phyloP scores from a whole-genome alignment of 129 eudicot species.

The Tagetes erecta region DNA sequence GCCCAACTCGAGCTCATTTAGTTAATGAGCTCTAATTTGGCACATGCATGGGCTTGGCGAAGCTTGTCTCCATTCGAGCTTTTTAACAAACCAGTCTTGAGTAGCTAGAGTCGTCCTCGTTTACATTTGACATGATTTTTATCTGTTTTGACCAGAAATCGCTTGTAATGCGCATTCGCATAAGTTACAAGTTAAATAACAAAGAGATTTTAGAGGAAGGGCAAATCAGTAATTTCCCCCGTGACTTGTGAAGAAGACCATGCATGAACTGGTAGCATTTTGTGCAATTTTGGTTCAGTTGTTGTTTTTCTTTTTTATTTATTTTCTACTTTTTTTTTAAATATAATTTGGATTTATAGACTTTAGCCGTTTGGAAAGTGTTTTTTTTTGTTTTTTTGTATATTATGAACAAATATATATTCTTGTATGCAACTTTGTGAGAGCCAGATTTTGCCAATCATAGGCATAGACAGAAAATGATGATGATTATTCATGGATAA shows the following conservation, averaged over 20 bases:
- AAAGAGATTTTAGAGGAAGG: constrained; percentile 92
- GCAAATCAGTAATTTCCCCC: constrained; percentile 88
- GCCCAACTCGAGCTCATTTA: neutral
- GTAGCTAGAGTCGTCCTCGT: neutral
- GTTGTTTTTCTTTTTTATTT: constrained; percentile 15
- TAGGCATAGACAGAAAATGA: constrained; percentile 41
- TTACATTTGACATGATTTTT: neutral
- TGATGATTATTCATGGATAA: constrained; percentile 13
- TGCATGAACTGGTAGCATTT: constrained; percentile 32
- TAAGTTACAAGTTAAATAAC: constrained; percentile 70
- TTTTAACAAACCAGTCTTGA: neutral
- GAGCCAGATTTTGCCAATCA: constrained; percentile 42
- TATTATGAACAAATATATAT: constrained; percentile 38
- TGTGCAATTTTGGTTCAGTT: constrained; percentile 38
- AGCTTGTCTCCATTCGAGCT: neutral
- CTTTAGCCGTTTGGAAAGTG: constrained; percentile 33
- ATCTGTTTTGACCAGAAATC: constrained; percentile 62
- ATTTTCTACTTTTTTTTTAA: neutral
- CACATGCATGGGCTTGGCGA: neutral
- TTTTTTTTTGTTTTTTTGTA: constrained; percentile 34
- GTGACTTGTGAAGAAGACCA: constrained; percentile 44
- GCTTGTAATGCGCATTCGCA: constrained; percentile 87
- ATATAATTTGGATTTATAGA: constrained; percentile 27
- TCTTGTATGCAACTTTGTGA: constrained; percentile 32
- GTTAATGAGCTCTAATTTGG: neutral